Evolutionary conservation across 768 basidiomycete genomes (phyloP), one percentile per base, ranked within the genome.

Genomic region (Kwoniella dendrophila): DNA sequence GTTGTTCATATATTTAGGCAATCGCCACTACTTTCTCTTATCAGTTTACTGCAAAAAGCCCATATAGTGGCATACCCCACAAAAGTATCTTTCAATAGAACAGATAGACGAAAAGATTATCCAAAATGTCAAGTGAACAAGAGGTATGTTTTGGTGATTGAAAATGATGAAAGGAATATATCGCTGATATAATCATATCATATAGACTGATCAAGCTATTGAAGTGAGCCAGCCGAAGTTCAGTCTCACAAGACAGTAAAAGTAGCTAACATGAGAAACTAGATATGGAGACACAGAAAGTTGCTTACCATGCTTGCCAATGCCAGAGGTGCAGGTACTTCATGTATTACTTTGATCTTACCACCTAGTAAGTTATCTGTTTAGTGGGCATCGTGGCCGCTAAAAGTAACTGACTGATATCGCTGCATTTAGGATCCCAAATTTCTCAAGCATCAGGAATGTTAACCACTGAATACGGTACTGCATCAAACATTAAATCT

Each of bases 401-500:
- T 44, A 12, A 7, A 6, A 18, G 10, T 4, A 8, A 36, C 41
- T 48, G 30, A 34, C 10, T 32, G 10, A 18, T 34, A 18, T 6
- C 11, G 2, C 32, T 40, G 27, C n/a, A 26, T 29, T 36, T 33
- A 79, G 76, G 51, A 67, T 80, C 81, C 81, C 95, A 98, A 86
- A 90, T 99, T 79, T 94, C 94, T 36, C 88, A 92, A 63, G 88
- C 89, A 68, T 88, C 88, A 48, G 88, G 87, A 61, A 96, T 99
- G 95, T 86, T 99, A 78, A 97, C 95, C 56, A 93, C 95, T 79
- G 96, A 96, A 80, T 95, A 92, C 73, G 93, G 93, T 56, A 97
- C 94, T 6, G 96, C 96, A n/a, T 96, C 94, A 64, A 98, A 99
- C 83, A 98, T 99, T 84, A 99, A 99, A 80, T 96, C 93, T 66